phyloP scores from a whole-genome alignment of 306 rosid genomes.

The apple (Malus domestica) region DNA sequence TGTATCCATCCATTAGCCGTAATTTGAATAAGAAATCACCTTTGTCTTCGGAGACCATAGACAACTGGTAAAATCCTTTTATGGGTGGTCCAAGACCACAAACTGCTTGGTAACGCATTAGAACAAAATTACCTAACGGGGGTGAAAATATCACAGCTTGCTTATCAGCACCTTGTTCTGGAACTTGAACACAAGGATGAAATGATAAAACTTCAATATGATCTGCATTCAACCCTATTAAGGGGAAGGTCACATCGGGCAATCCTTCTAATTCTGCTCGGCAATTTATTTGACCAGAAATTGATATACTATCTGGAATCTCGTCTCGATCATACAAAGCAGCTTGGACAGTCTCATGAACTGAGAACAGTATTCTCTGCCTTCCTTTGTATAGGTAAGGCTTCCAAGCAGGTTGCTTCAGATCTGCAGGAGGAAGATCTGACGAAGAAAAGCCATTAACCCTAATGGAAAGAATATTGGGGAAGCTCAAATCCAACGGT shows the following conservation, averaged over 20 bases:
- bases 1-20: conserved; percentile 85
- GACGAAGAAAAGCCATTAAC: conserved; percentile 73
- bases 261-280: conserved; percentile 90
- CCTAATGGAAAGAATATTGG: conserved; percentile 65
- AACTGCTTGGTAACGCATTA: conserved; percentile 74
- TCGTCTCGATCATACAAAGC: conserved; percentile 92
- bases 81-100: conserved; percentile 75
- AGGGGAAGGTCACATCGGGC: conserved; percentile 91
- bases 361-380: conserved; percentile 67
- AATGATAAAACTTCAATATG: conserved; percentile 65
- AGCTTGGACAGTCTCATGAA: conserved; percentile 77
- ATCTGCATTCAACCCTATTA: conserved; percentile 24
- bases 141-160: conserved; percentile 90
- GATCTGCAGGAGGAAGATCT: conserved; percentile 77
- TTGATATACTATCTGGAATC: conserved; percentile 72
- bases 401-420: conserved; percentile 98
- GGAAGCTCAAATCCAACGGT: conserved; percentile 81
- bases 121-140: conserved; percentile 84
- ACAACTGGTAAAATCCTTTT: conserved; percentile 86
- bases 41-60: conserved; percentile 96
- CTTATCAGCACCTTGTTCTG: conserved; percentile 78
- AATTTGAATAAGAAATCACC: conserved; percentile 94
- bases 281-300: conserved; percentile 89
- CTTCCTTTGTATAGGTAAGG: conserved; percentile 87
- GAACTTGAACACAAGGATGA: conserved; percentile 84